A percentile compares a stretch with the other conserved stretches of the same genome.
phyloP scores from a whole-genome alignment of 768 basidiomycete species.

The Lanmaoa pseudosensibilis region DNA sequence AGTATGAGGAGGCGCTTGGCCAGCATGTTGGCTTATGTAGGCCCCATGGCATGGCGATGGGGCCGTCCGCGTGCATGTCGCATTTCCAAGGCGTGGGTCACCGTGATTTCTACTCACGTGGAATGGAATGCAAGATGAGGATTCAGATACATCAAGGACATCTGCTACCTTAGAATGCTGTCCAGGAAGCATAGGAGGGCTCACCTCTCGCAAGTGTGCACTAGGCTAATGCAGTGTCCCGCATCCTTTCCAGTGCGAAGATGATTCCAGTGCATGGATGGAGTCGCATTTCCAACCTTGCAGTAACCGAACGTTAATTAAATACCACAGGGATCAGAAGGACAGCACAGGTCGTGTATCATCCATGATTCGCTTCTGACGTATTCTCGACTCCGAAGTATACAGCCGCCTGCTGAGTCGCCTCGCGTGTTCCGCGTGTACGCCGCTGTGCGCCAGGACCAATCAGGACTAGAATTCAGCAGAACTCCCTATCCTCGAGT shows the following conservation, averaged over 20 bases:
- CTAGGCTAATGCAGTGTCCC: constrained; percentile 5
- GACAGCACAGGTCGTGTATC: constrained; percentile 1
- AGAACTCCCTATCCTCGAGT: background rate
- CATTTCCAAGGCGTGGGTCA: constrained; percentile 26
- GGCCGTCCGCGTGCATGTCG: constrained; percentile 25
- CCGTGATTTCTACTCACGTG: constrained; percentile 20
- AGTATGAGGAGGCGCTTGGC: constrained; percentile 13
- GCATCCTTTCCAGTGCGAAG: constrained; percentile 10
- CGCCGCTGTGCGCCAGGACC: background rate
- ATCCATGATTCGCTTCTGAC: constrained; percentile 7
- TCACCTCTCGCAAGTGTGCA: background rate
- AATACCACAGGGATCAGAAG: constrained; percentile 7
- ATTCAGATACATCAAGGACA: background rate
- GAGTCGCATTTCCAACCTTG: constrained; percentile 7
- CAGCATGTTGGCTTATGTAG: constrained; percentile 27
- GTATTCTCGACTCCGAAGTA: constrained; percentile 12
- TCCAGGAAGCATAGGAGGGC: constrained; percentile 3
- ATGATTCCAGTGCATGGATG: background rate
- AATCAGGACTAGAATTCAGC: background rate
- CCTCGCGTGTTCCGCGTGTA: constrained; percentile 22
- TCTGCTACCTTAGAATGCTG: background rate
- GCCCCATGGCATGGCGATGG: constrained; percentile 11
- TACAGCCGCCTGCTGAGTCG: constrained; percentile 3
- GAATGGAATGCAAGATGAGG: constrained; percentile 12
- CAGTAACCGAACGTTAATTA: constrained; percentile 3